Evolutionary conservation across 495 filamentous ascomycete species (phyloP).

Genomic region (Collariella sp.): DNA sequence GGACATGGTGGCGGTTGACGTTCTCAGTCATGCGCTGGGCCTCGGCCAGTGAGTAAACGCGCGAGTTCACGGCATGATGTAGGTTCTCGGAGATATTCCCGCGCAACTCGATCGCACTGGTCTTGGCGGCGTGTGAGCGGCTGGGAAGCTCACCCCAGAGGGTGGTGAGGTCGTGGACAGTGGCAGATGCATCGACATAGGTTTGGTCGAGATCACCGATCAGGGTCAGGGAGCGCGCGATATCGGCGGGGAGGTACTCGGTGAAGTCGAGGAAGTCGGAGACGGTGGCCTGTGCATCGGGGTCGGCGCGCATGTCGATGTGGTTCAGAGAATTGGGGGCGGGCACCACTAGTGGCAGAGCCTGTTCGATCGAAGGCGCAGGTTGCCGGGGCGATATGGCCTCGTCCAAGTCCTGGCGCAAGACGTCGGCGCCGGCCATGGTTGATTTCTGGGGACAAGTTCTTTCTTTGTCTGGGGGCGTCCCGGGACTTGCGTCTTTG

Average conservation of each 20-base stretch:
- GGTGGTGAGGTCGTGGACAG: slow-evolving; percentile 64
- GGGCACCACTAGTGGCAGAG: slow-evolving; percentile 23
- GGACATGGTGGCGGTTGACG: slow-evolving; percentile 67
- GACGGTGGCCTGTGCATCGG: slow-evolving; percentile 88
- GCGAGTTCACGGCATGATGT: slow-evolving; percentile 62
- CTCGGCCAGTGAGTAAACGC: slow-evolving; percentile 73
- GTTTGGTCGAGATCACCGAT: slow-evolving; percentile 73
- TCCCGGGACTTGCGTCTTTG: not conserved
- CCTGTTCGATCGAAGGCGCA: slow-evolving; percentile 24
- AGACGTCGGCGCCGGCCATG: slow-evolving; percentile 16
- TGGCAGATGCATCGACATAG: slow-evolving; percentile 55
- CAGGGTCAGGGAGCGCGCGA: slow-evolving; percentile 80
- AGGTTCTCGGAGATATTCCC: slow-evolving; percentile 66
- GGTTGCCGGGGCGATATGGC: slow-evolving; percentile 34
- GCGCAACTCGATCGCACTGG: slow-evolving; percentile 50
- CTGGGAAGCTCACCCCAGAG: slow-evolving; percentile 64
- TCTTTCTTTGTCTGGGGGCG: not conserved
- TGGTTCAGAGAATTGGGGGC: slow-evolving; percentile 25
- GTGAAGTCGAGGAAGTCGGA: slow-evolving; percentile 95
- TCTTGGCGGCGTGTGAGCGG: slow-evolving; percentile 42
- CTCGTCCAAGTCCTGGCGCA: slow-evolving; percentile 26
- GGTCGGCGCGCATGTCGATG: slow-evolving; percentile 51
- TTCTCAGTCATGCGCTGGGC: slow-evolving; percentile 70
- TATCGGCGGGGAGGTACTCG: slow-evolving; percentile 90
- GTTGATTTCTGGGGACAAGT: not conserved